phyloP scores from a whole-genome alignment of 106 monocot species.

The Cymbidium sinense region DNA sequence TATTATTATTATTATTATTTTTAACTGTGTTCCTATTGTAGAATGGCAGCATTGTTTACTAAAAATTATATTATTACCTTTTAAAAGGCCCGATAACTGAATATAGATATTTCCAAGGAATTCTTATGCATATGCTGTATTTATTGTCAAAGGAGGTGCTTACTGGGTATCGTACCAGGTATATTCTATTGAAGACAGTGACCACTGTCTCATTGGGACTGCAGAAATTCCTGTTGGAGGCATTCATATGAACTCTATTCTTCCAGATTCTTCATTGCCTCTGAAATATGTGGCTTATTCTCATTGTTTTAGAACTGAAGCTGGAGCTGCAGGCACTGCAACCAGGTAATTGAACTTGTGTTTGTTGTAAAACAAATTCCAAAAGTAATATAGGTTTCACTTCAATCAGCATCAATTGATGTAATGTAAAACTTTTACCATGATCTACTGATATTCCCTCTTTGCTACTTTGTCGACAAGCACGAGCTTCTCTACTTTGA shows the following conservation, averaged over 20 bases:
- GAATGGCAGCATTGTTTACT: no score
- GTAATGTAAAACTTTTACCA: not conserved
- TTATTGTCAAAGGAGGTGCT: not conserved
- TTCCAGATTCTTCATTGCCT: constrained; percentile 75
- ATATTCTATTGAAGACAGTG: constrained; percentile 87
- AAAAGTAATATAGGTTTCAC: not conserved
- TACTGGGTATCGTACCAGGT: constrained; percentile 45
- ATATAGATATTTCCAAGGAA: not conserved
- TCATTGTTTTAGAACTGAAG: constrained; percentile 97
- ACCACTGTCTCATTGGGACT: constrained; percentile 96
- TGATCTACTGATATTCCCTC: not conserved
- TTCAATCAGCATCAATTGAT: not conserved
- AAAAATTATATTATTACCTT: no score
- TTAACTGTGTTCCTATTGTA: no score
- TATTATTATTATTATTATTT: no score
- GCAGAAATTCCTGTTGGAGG: constrained; percentile 97
- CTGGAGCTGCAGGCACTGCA: constrained; percentile 87
- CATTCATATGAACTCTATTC: constrained; percentile 93
- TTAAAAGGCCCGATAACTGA: no score
- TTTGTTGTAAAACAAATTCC: not conserved
- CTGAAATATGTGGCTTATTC: constrained; percentile 92
- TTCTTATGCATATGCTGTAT: not conserved
- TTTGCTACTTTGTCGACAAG: not conserved
- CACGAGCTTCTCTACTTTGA: not conserved
- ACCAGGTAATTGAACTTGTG: constrained; percentile 36